Conservation (phyloP, 208 protist species). For the Trypanosoma mega region DNA sequence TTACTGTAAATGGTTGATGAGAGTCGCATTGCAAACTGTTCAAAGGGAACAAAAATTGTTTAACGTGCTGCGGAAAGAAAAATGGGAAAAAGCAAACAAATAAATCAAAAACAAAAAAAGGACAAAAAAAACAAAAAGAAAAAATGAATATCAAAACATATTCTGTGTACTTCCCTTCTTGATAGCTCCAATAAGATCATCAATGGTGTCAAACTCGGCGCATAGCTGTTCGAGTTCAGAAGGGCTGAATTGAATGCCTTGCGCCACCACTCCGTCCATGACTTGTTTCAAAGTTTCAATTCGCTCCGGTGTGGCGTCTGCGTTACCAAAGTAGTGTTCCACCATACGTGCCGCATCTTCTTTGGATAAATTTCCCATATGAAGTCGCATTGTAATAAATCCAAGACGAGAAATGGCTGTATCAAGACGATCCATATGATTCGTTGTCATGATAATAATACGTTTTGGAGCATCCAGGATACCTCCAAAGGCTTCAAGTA, state of each 20-base stretch:
- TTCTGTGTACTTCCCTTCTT: constrained; percentile 51
- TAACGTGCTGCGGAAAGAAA: no score
- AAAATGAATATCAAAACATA: constrained; percentile 35
- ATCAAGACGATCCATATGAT: constrained; percentile 90
- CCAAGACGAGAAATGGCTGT: constrained; percentile 83
- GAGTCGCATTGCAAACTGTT: no score
- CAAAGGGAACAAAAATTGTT: no score
- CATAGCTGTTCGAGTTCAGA: constrained; percentile 89
- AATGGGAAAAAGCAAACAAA: constrained; percentile 8
- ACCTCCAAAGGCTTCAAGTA: constrained; percentile 94
- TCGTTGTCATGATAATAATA: constrained; percentile 95
- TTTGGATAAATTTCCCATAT: constrained; percentile 80
- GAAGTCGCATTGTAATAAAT: constrained; percentile 87
- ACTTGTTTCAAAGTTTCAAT: constrained; percentile 18
- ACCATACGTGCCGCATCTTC: constrained; percentile 77
- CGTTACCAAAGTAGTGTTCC: constrained; percentile 62
- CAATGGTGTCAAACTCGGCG: constrained; percentile 75
- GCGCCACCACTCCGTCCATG: constrained; percentile 5
- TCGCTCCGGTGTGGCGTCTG: constrained; percentile 14
- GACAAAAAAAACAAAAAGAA: not conserved
- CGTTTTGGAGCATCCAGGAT: constrained; percentile 86
- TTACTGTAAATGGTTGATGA: no score
- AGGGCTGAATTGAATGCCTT: constrained; percentile 51
- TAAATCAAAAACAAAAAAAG: constrained; percentile 11
- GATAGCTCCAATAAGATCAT: constrained; percentile 58